Evolutionary conservation across 352 stramenopile species (phyloP), one percentile per base, ranked within the genome.

Genomic region (Pythium sukuiense): DNA sequence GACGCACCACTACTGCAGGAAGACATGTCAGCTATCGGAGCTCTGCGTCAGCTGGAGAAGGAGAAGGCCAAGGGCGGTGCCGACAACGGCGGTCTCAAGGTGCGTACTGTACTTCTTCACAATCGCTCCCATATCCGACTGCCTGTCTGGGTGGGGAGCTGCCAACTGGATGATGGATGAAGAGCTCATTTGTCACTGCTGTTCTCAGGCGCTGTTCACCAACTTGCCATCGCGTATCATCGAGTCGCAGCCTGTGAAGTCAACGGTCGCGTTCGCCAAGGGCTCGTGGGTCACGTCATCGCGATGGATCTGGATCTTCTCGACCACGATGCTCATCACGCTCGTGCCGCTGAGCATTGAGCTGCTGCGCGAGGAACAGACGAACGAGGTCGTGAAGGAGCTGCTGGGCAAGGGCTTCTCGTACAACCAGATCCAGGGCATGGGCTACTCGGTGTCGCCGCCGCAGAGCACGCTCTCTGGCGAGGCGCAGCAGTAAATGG

Each of bases 261-360:
- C 71, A 32, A 71, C 76, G 45, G 76, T 90, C 45, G 80, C 77
- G 33, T 90, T 87, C 61, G 80, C 72, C 60, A 61, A 80, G 46
- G 77, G 77, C 65, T 83, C 89, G 57, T 43, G 72, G 61, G 30
- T 46, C n/a, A 57, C 30, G 6, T 70, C 60, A 18, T 80, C 77
- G 41, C 81, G 87, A 61, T 92, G 79, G 78, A 70, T 92, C 48
- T 95, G 87, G 87, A 79, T 93, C 32, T 64, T 95, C 53, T 89
- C 87, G 37, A 95, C 87, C 50, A 90, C 85, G 54, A 77, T 92
- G 70, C 73, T 95, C 24, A 87, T 95, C 66, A 95, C 87, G 55
- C 74, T 95, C 45, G 86, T 95, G 24, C 87, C 87, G 43, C 65
- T 95, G 53, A 93, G 87, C 63, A 90, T 95, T 79, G 87, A 95